Conservation (phyloP, 257 asterid species). For the Datura wrightii region DNA sequence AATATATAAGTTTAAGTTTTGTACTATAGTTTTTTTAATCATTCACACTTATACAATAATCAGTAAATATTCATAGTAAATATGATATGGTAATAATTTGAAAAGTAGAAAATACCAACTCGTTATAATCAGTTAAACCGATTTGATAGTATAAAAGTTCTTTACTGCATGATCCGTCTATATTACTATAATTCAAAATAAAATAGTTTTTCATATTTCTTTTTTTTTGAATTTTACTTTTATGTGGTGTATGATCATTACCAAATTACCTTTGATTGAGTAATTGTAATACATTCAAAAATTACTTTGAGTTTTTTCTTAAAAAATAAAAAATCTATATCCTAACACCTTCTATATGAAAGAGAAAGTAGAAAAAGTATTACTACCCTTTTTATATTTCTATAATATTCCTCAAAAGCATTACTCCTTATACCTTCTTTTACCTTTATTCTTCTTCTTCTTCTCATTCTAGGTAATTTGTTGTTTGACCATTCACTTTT, state of each 20-base stretch:
- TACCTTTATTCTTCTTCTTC: constrained; percentile 24
- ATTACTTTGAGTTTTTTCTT: not conserved
- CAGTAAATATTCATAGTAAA: too few relatives aligned
- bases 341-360: not conserved
- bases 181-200: too few relatives aligned
- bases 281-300: too few relatives aligned
- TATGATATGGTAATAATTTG: too few relatives aligned
- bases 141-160: too few relatives aligned
- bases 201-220: too few relatives aligned
- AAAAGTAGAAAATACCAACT: too few relatives aligned
- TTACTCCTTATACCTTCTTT: constrained; percentile 5
- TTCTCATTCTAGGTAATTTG: constrained; percentile 31
- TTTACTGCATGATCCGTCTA: too few relatives aligned
- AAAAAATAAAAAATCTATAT: too few relatives aligned
- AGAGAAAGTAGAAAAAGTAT: not conserved
- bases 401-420: constrained; percentile 16
- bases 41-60: too few relatives aligned
- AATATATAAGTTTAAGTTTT: not conserved
- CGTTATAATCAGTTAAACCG: too few relatives aligned
- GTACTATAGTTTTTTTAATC: not conserved
- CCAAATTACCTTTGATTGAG: not conserved
- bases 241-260: not conserved
- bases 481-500: constrained; percentile 27
- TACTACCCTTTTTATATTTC: not conserved
- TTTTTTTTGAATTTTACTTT: not conserved